Conservation (phyloP, 331 rosid genomes). For the Saraca asoca region DNA sequence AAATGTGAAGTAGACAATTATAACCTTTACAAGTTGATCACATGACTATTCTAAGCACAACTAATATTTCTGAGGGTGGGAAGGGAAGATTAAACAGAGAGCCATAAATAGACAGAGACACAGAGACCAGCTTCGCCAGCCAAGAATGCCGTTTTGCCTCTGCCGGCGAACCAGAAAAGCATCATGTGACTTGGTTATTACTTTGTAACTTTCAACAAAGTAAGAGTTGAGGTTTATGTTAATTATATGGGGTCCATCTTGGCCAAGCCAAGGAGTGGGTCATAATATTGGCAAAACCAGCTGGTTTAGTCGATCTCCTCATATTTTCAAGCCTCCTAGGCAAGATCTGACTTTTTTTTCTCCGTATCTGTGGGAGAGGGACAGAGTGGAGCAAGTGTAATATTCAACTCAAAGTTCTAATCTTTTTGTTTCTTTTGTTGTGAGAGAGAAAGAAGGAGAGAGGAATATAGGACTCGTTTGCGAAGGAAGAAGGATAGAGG, state of each 20-base stretch:
- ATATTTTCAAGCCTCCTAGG: conserved; percentile 35
- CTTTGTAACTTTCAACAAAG: conserved; percentile 34
- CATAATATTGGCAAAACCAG: conserved; percentile 56
- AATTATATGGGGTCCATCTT: conserved; percentile 49
- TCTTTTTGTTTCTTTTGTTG: conserved; percentile 41
- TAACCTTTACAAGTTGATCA: too few species aligned
- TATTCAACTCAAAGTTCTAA: conserved; percentile 37
- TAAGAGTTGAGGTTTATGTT: conserved; percentile 16
- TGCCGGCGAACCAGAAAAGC: too few species aligned
- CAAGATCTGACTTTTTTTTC: conserved; percentile 74
- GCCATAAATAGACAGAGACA: not conserved
- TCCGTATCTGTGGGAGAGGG: conserved; percentile 34
- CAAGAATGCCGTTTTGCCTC: not conserved
- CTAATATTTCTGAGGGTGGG: too few species aligned
- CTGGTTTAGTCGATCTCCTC: conserved; percentile 45
- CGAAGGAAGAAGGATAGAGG: conserved; percentile 21
- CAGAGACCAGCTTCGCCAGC: not conserved
- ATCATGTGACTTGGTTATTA: conserved; percentile 17
- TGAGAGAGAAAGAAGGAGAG: conserved; percentile 20
- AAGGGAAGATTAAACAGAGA: not conserved
- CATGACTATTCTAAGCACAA: too few species aligned
- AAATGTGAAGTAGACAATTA: too few species aligned
- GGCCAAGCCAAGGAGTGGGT: conserved; percentile 39
- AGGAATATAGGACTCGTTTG: too few species aligned
- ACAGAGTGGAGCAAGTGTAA: conserved; percentile 26